A percentile compares a stretch with the other conserved stretches of the same genome.
These are phyloP conservation scores for Colletotrichum sp. DNA, from an alignment of 2,329 filamentous ascomycete genomes.

Conservation along the genomic window DNA sequence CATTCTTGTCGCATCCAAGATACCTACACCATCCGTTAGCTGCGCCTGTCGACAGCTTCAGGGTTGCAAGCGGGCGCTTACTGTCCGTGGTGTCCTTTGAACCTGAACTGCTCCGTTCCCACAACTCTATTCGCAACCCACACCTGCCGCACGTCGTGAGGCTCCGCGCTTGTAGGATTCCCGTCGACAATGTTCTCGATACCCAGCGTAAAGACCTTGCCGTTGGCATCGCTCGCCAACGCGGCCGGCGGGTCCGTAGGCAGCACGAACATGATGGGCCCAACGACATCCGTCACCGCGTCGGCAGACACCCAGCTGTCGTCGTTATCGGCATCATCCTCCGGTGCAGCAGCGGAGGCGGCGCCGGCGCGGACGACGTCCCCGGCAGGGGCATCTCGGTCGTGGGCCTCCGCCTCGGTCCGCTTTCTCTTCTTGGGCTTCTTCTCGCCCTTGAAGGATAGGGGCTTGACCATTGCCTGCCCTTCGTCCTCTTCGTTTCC, in stretches of 20 bases:
- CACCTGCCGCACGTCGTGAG: slow-evolving; percentile 93
- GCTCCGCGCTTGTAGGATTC: slow-evolving; percentile 84
- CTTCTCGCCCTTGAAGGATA: slow-evolving; percentile 97
- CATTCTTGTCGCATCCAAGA: slow-evolving; percentile 83
- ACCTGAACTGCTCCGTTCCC: slow-evolving; percentile 80
- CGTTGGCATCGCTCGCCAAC: slow-evolving; percentile 83
- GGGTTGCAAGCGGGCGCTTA: slow-evolving; percentile 39
- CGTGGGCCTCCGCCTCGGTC: slow-evolving; percentile 50
- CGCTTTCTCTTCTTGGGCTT: slow-evolving; percentile 92
- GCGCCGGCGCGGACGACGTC: slow-evolving; percentile 33
- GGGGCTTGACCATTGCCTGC: slow-evolving; percentile 83
- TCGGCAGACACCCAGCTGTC: slow-evolving; percentile 94
- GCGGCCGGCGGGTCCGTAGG: slow-evolving; percentile 75
- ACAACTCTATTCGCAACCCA: slow-evolving; percentile 88
- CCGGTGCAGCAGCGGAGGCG: slow-evolving; percentile 20
- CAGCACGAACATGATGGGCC: slow-evolving; percentile 82
- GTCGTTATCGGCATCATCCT: slow-evolving; percentile 60
- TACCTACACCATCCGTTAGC: slow-evolving; percentile 62
- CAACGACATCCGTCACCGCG: slow-evolving; percentile 72
- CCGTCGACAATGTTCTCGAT: slow-evolving; percentile 89
- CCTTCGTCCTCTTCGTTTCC: slow-evolving; percentile 21
- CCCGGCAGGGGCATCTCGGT: neutral
- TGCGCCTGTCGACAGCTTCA: neutral
- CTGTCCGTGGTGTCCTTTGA: slow-evolving; percentile 91
- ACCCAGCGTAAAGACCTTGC: slow-evolving; percentile 80